phyloP scores from a whole-genome alignment of 164 flowering plant species.

The Umbellularia californica region DNA sequence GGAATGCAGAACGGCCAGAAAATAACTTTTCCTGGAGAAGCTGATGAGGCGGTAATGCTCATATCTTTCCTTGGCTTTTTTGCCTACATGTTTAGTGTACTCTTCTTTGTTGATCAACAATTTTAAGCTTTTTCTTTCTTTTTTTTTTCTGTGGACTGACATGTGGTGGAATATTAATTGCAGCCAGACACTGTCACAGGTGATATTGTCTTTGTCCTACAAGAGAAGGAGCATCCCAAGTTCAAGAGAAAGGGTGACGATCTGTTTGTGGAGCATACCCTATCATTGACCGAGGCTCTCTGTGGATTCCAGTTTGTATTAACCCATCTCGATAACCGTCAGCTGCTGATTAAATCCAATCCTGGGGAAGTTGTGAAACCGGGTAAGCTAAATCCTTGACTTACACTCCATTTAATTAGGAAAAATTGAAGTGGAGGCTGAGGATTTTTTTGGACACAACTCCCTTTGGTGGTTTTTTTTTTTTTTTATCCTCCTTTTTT shows the following conservation, averaged over 20 bases:
- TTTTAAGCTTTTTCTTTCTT: background rate
- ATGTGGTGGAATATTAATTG: constrained; percentile 8
- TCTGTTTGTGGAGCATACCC: constrained; percentile 64
- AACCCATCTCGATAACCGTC: constrained; percentile 76
- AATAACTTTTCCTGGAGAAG: constrained; percentile 84
- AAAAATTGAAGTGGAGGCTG: too few species aligned
- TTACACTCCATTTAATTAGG: background rate
- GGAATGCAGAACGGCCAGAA: constrained; percentile 90
- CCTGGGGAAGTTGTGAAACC: constrained; percentile 93
- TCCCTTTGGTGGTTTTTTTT: too few species aligned
- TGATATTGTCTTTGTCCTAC: constrained; percentile 77
- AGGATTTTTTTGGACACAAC: too few species aligned
- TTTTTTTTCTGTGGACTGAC: background rate
- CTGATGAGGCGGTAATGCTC: constrained; percentile 76
- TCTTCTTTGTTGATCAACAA: background rate
- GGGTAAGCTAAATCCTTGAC: constrained; percentile 35
- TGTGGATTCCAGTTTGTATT: constrained; percentile 77
- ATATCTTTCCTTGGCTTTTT: background rate
- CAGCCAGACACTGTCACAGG: constrained; percentile 92
- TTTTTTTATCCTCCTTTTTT: too few species aligned
- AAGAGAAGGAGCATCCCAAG: constrained; percentile 83
- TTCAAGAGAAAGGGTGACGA: constrained; percentile 88
- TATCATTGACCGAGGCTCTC: constrained; percentile 73
- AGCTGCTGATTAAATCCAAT: constrained; percentile 70
- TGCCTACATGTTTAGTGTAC: background rate